A percentile compares a stretch with the other conserved stretches of the same genome.
These are phyloP conservation scores for Benincasa hispida DNA, from an alignment of 306 rosid species.

Conservation along the genomic window DNA sequence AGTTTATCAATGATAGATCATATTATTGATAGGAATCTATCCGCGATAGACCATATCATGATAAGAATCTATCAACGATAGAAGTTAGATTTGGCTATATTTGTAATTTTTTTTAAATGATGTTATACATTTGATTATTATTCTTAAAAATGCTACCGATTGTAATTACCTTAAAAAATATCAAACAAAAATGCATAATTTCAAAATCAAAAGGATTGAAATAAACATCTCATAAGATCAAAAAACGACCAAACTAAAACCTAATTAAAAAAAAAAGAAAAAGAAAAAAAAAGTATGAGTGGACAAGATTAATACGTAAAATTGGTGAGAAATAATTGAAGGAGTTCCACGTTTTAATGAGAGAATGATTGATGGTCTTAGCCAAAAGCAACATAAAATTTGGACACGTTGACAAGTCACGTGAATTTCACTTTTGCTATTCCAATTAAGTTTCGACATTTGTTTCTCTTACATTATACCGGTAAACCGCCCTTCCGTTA, in stretches of 20 bases:
- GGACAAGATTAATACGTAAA: not conserved
- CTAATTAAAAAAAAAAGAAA: not conserved
- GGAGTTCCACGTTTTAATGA: not conserved
- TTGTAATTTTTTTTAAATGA: too few relatives aligned
- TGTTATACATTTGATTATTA: too few relatives aligned
- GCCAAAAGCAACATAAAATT: not conserved
- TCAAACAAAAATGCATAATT: too few relatives aligned
- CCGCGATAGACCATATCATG: too few relatives aligned
- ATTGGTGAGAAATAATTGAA: not conserved
- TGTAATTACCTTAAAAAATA: too few relatives aligned
- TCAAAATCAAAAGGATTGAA: too few relatives aligned
- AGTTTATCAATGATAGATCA: too few relatives aligned
- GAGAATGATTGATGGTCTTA: not conserved
- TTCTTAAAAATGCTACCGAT: too few relatives aligned
- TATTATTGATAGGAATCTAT: too few relatives aligned
- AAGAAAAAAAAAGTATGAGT: not conserved
- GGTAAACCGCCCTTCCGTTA: slow-evolving; percentile 61
- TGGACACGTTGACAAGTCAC: not conserved
- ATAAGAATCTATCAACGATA: too few relatives aligned
- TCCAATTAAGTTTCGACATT: not conserved
- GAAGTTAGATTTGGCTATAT: too few relatives aligned
- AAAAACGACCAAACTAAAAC: not conserved
- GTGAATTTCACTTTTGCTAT: not conserved
- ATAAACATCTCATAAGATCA: too few relatives aligned
- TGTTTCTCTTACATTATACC: slow-evolving; percentile 9